Evolutionary conservation across 2,329 filamentous ascomycete species (phyloP), one percentile per base, ranked within the genome.

Genomic region (Colletotrichum lupini): DNA sequence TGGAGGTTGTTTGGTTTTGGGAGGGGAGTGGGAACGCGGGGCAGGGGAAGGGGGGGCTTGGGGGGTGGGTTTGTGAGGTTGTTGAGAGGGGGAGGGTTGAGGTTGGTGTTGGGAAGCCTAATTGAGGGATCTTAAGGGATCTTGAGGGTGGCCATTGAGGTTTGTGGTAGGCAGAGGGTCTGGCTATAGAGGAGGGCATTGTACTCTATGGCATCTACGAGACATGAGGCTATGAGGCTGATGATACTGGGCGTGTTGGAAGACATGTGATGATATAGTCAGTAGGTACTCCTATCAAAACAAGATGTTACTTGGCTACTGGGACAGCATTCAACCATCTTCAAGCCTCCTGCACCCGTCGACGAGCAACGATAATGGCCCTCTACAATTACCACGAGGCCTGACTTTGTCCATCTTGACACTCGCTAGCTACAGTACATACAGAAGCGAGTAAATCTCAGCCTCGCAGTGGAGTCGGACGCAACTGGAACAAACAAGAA

Each of bases 1-100:
- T 83, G 32, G 75, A 80, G 67, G 76, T 79, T 6, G 64, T 74
- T 2, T 73, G 73, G 73, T 74, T 74, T 22, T 73, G 70, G 70
- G 66, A 73, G 32, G 70, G 60, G 30, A 26, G 12, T 5, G 35
- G 32, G n/a, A 56, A 42, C 4, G 5, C 37, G 37, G 62, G 53
- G 59, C n/a, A 68, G 53, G 37, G 58, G 37, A 22, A 16, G 22
- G 28, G 59, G 28, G n/a, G 9, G 53, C n/a, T 5, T 61, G 42
- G 42, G 55, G 26, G 59, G 3, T 65, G 62, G 62, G 62, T 65
- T 12, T 65, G 62, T 28, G 62, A 65, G 62, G n/a, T 65, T 42
- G 49, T 65, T 32, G 62, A 65, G 62, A 65, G 62, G 52, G 16
- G 62, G 16, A 56, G 16, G 62, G 62, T 56, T 5, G 32, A 56